Evolutionary conservation across 2,329 filamentous ascomycete species (phyloP).

Genomic region (Colletotrichum theobromicola): DNA sequence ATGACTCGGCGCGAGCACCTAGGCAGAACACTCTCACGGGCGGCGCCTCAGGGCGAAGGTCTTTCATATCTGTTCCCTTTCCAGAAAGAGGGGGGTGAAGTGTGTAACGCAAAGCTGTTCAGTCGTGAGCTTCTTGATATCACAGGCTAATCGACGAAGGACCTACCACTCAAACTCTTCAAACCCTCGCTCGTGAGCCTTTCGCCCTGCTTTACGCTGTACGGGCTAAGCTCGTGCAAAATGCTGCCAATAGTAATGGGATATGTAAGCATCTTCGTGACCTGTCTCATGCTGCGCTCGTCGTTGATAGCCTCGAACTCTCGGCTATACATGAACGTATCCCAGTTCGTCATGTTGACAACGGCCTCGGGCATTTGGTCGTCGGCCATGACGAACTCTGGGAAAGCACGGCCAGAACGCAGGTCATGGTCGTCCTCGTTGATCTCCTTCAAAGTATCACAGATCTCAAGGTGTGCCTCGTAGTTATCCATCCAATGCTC

Average conservation of each 20-base stretch:
- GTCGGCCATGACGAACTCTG: slow-evolving; percentile 91
- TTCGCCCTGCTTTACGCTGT: slow-evolving; percentile 76
- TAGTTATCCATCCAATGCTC: slow-evolving; percentile 97
- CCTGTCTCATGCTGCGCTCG: slow-evolving; percentile 89
- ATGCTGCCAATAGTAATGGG: slow-evolving; percentile 91
- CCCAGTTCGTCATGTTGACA: slow-evolving; percentile 98
- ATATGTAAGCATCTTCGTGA: slow-evolving; percentile 91
- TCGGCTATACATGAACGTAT: slow-evolving; percentile 92
- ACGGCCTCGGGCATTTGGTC: slow-evolving; percentile 90
- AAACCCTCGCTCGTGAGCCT: slow-evolving; percentile 86
- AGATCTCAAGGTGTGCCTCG: slow-evolving; percentile 89
- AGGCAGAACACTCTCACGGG: slow-evolving; percentile 92
- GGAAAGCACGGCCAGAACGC: slow-evolving; percentile 87
- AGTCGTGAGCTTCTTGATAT: not conserved
- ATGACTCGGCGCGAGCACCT: slow-evolving; percentile 96
- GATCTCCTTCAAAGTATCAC: slow-evolving; percentile 88
- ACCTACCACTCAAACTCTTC: slow-evolving; percentile 89
- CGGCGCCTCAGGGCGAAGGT: slow-evolving; percentile 82
- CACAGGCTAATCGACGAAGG: not conserved
- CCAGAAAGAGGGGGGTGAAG: slow-evolving; percentile 87
- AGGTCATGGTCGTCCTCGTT: slow-evolving; percentile 99
- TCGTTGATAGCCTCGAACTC: slow-evolving; percentile 91
- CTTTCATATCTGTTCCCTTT: slow-evolving; percentile 75
- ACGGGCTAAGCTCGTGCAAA: slow-evolving; percentile 92
- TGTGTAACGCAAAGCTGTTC: slow-evolving; percentile 84